These are phyloP conservation scores for Dothistroma pini DNA, from an alignment of 2,329 filamentous ascomycete species.

Conservation along the genomic window DNA sequence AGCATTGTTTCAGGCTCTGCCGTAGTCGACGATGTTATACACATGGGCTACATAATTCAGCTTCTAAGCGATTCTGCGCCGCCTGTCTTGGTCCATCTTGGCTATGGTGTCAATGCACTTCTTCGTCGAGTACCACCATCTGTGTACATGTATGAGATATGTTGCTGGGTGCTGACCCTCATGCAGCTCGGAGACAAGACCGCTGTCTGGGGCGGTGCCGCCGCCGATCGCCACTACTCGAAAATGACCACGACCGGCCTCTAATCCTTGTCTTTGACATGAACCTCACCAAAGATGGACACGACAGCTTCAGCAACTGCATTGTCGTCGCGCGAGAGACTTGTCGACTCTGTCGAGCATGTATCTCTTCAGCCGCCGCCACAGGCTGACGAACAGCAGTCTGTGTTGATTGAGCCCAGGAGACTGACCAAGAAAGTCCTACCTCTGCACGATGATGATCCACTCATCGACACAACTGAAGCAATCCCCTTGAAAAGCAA, in stretches of 20 bases:
- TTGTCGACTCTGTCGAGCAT: neutral
- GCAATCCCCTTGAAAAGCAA: conserved; percentile 50
- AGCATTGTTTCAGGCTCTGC: neutral
- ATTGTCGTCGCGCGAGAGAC: neutral
- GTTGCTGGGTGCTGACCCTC: neutral
- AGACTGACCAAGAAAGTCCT: conserved; percentile 10
- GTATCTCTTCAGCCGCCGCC: neutral
- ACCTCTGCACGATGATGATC: conserved; percentile 39
- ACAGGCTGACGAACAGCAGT: neutral
- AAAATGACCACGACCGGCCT: neutral
- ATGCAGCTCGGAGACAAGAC: neutral
- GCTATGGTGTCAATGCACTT: too few species aligned
- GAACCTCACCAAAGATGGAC: neutral
- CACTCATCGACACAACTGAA: conserved; percentile 50
- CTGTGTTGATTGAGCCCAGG: conserved; percentile 12
- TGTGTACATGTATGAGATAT: neutral
- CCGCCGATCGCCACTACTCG: neutral
- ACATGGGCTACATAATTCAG: too few species aligned
- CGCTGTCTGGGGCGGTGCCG: neutral
- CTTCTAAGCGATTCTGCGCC: too few species aligned
- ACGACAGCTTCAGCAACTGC: neutral
- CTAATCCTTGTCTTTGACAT: neutral
- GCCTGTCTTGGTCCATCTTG: too few species aligned
- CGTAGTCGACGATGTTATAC: too few species aligned
- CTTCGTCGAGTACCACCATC: too few species aligned